Evolutionary conservation across 1,139 yeast genomes (phyloP), one percentile per base, ranked within the genome.

Genomic region (Pichia sp.): DNA sequence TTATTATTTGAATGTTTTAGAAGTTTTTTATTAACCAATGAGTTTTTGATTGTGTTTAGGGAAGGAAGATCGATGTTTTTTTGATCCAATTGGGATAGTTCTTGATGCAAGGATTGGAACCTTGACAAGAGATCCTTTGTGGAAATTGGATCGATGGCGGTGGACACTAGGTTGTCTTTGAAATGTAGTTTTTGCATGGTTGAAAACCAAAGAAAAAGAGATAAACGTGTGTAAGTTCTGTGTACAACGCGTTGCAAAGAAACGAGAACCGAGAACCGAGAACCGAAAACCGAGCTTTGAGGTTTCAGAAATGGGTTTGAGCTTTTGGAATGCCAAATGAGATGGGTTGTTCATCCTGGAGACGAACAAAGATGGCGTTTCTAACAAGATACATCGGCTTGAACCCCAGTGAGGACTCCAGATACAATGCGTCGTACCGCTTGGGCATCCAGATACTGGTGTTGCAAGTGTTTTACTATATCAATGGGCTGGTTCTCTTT

Each of bases 381-480:
- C 22, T 3, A 18, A 34, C 22, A 2, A 45, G 38, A 31, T 44
- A 45, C 13, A 11, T 22, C 14, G 33, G 45, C 31, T 16, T 47
- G 34, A 30, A 38, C 8, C 4, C 9, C 6, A 30, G 13, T 16
- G n/a, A 30, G 10, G 30, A 44, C 9, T 22, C 44, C 33, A 19
- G 22, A 13, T 41, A 59, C 79, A 80, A 3, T 56, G 67, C 16
- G 68, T 74, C 49, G 3, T 45, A 31, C 27, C 44, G 42, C 25
- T 70, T 77, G 29, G 59, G 72, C 31, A 57, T 77, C 38, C 93
- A 86, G 62, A 86, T 86, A 28, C 63, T 84, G 10, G 66, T 84
- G 9, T 67, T 86, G 25, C 95, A 86, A 63, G 64, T 80, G 47
- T 81, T 84, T 60, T 86, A 85, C 67, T 86, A 86, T 62, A 60